Base-by-base conservation (phyloP, 1,284 basidiomycete genomes). In the Naganishia liquefaciens region DNA sequence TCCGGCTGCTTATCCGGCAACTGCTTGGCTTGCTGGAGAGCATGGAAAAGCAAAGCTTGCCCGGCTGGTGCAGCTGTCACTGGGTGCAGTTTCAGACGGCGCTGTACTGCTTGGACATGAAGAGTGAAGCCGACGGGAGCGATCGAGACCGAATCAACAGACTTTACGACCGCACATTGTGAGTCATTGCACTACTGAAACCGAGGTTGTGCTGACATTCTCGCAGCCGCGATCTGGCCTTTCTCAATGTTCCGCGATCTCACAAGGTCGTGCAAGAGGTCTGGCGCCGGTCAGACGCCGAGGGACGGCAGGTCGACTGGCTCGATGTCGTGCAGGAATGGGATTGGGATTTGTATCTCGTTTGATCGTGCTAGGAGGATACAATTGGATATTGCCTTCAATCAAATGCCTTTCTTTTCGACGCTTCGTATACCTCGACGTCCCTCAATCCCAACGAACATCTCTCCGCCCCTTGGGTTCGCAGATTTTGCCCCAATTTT, bases 11-110 rank as follows among this genome's bases (percentile, higher is more conserved):
- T 23, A 71, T 76, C 5, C 66, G 73, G 17, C 71, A 72, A 54
- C 51, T 69, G 23, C 65, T 76, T 0, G 71, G 70, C 1, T 60
- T 76, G 39, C 69, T 76, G 28, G 74, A 76, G 54, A 67, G 65
- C 6, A 74, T 76, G 73, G 49, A 52, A n/a, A 70, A 74, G 40
- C 67, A 72, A 58, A 68, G 63, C 43, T 67, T 74, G 13, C 72
- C 73, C 3, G 73, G 72, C 23, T 58, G 71, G 28, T 74, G 71
- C 60, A 71, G 70, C 25, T 69, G 70, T 10, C 74, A 76, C 50
- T 74, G 70, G 71, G 73, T 72, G 10, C 63, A 75, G 19, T 76
- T 76, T 57, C 58, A 69, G 28, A 69, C 73, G 11, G 73, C 71
- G 4, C 49, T 73, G 1, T 73, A 71, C 58, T 62, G 68, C 3